Base-by-base conservation (phyloP, 2,329 filamentous ascomycete species). In the Drechslerella coelobrocha region DNA sequence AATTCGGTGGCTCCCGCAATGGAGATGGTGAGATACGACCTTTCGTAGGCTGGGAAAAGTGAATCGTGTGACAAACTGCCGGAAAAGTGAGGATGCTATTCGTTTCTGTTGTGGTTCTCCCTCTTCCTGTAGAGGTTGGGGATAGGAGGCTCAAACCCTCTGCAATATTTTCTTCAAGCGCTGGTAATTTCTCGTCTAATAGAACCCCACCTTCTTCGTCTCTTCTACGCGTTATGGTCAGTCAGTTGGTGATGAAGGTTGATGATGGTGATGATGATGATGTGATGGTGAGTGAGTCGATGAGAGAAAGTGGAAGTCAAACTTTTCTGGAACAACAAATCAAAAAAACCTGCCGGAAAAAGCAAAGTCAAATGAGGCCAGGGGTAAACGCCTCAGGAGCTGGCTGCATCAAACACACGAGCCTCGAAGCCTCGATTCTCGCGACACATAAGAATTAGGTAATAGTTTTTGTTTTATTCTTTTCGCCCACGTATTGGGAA, bases 11-110 rank as follows among this genome's bases (percentile, higher is more conserved):
- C 10, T 48, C 23, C 55, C 62, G 39, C 50, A 43, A 50, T 29
- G 23, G 29, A 61, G 43, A 43, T 55, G 29, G 31, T 19, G 29
- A 23, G 53, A 37, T 57, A 26, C 41, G 37, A 59, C 50, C n/a
- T 23, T n/a, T 47, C 54, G 48, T 29, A 17, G 17, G 51, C 19
- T 6, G 59, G 24, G 21, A 27, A 14, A 39, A 41, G 34, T 48
- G 41, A 48, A 63, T 63, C 66, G 66, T 71, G 65, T 71, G 59
- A 71, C 66, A 53, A 63, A 63, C 66, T 71, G 53, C 66, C 66
- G 59, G 66, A 71, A 71, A 54, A 24, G 66, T 63, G 61, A 63
- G 66, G 66, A 59, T 45, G 17, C 41, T 53, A 29, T 60, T 62
- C 57, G 52, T 2, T 39, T 39, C n/a, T 21, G 39, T 26, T 24